These are phyloP conservation scores for Bruguiera hainesii DNA, from an alignment of 441 rosid species.

Conservation along the genomic window DNA sequence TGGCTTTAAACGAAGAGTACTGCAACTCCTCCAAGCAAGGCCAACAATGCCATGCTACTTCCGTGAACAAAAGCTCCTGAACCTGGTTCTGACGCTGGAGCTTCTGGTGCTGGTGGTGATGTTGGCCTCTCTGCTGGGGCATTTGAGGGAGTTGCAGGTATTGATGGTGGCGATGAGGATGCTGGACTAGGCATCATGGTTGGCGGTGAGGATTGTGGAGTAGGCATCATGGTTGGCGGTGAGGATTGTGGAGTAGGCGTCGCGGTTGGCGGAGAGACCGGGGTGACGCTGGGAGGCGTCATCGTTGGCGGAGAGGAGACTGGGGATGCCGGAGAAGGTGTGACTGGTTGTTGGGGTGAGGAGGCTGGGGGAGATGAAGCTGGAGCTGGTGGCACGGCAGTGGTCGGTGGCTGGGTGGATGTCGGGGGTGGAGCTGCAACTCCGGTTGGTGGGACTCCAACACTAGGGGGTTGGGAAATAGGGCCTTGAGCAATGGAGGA, in stretches of 20 bases:
- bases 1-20: constrained; percentile 28
- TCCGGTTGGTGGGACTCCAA: constrained; percentile 19
- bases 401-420: background rate
- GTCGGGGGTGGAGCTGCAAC: background rate
- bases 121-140: constrained; percentile 1
- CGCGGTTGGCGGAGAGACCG: background rate
- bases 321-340: constrained; percentile 11
- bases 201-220: background rate
- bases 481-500: constrained; percentile 36
- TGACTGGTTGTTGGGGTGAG: background rate
- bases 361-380: background rate
- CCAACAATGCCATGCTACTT: constrained; percentile 26
- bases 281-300: background rate
- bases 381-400: constrained; percentile 10
- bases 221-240: background rate
- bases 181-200: background rate
- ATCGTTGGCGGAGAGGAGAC: background rate
- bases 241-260: background rate
- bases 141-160: background rate
- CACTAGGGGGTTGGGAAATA: constrained; percentile 13
- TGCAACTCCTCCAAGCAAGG: constrained; percentile 34
- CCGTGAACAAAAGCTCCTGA: constrained; percentile 25
- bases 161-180: background rate
- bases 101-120: background rate
- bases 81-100: background rate